phyloP scores from a whole-genome alignment of 139 green algal species.

The Chlorella sp. region DNA sequence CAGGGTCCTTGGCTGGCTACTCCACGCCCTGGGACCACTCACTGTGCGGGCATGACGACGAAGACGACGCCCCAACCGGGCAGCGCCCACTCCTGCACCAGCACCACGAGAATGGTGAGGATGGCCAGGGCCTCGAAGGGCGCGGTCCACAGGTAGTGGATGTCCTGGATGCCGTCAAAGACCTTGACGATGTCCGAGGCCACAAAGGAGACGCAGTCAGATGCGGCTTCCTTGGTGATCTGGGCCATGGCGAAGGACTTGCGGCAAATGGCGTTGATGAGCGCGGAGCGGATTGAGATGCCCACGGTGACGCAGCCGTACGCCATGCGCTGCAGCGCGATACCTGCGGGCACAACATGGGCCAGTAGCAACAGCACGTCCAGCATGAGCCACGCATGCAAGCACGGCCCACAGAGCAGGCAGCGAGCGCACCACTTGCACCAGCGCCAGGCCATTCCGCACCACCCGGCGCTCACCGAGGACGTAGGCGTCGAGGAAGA shows the following conservation, averaged over 20 bases:
- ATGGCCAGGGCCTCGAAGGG: slow-evolving; percentile 54
- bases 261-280: slow-evolving; percentile 28
- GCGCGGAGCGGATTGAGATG: neutral
- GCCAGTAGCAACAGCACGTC: neutral
- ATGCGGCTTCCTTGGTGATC: slow-evolving; percentile 43
- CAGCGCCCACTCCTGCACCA: slow-evolving; percentile 43
- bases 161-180: slow-evolving; percentile 52
- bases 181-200: slow-evolving; percentile 54
- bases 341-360: neutral
- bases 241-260: slow-evolving; percentile 51
- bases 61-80: slow-evolving; percentile 46
- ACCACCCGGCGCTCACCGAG: neutral
- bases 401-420: neutral
- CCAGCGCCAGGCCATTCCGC: too few relatives aligned
- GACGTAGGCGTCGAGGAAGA: neutral
- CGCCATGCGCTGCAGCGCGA: neutral
- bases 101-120: slow-evolving; percentile 43
- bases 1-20: too few relatives aligned
- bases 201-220: slow-evolving; percentile 48
- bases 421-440: neutral
- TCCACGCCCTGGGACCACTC: too few relatives aligned
- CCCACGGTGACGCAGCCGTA: slow-evolving; percentile 1
- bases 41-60: slow-evolving; percentile 29
- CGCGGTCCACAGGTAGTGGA: slow-evolving; percentile 61
- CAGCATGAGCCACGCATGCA: neutral